Evolutionary conservation across 108 stramenopile species (phyloP), one percentile per base, ranked within the genome.

Genomic region (Discostella stelligeroides): DNA sequence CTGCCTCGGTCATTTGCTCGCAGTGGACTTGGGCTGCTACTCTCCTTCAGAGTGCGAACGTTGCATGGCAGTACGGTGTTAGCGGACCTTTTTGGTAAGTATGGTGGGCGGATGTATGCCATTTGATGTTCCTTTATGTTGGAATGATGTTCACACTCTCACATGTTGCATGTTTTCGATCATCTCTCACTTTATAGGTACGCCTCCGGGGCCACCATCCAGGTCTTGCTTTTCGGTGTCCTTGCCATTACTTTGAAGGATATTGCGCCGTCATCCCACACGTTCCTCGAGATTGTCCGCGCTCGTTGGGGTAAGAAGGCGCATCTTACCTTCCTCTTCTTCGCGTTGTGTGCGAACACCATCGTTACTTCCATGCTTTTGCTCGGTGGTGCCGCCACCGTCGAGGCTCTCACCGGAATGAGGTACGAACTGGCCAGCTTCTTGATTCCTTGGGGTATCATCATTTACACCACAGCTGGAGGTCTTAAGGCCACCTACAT

Each of bases 11-110:
- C 49, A 92, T 97, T 71, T 91, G 94, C 21, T 87, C 85, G 55
- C 89, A 94, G 69, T 97, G 96, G 96, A 97, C 96, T 54, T 97
- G 96, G 96, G 96, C 94, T 12, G 94, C 96, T 18, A 95, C 96
- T 21, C 90, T 97, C 40, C 93, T 97, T 46, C 96, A 97, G 73
- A 90, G 88, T 57, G 92, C 92, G 56, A 97, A 97, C 70, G 96
- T 97, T 20, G 96, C 96, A n/a, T 97, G 89, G 88, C 59, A 79
- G 17, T 97, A 92, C 61, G 96, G 96, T 60, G 92, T 96, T 21
- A 91, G 91, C 24, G 95, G 95, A 27, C 95, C 95, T 20, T 96
- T 96, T 82, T 96, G 95, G 95, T 86, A 63, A 72, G 81, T 70
- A 12, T 10, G 37, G 25, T 40, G n/a, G n/a, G n/a, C n/a, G n/a